A percentile compares a stretch with the other conserved stretches of the same genome.
Conservation (phyloP, 352 stramenopile species). For the Globisporangium recalcitrans region DNA sequence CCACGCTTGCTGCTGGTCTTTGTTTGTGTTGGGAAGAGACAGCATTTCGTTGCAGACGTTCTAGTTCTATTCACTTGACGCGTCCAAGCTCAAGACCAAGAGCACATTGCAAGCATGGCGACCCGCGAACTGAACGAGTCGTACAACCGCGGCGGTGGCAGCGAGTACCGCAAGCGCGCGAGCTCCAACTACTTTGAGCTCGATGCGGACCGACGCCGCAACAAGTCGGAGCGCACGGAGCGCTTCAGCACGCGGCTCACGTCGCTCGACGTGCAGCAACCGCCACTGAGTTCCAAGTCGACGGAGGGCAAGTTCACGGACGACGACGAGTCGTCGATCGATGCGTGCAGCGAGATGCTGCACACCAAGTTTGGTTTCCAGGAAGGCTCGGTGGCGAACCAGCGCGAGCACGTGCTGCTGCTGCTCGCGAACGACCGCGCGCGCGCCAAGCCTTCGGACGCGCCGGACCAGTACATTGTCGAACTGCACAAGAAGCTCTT, state of each 20-base stretch:
- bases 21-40: background rate
- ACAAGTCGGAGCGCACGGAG: conserved; percentile 64
- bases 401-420: conserved; percentile 78
- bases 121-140: conserved; percentile 12
- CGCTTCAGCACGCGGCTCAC: conserved; percentile 52
- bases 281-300: conserved; percentile 18
- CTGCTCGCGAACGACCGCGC: conserved; percentile 74
- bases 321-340: conserved; percentile 78
- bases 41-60: background rate
- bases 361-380: conserved; percentile 82
- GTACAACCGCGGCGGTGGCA: conserved; percentile 3
- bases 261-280: conserved; percentile 44
- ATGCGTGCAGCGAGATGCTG: conserved; percentile 79
- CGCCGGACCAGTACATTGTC: conserved; percentile 49
- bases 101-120: conserved; percentile 8
- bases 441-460: conserved; percentile 41
- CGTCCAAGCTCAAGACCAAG: background rate
- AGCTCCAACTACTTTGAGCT: conserved; percentile 85
- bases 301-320: conserved; percentile 17
- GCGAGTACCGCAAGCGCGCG: conserved; percentile 40
- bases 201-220: conserved; percentile 64
- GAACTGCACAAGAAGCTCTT: conserved; percentile 67
- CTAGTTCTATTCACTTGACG: background rate
- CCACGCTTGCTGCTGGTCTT: background rate
- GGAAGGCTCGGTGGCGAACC: conserved; percentile 75